A percentile compares a stretch with the other conserved stretches of the same genome.
These are phyloP conservation scores for Neurospora cerealis DNA, from an alignment of 495 filamentous ascomycete species.

Conservation along the genomic window DNA sequence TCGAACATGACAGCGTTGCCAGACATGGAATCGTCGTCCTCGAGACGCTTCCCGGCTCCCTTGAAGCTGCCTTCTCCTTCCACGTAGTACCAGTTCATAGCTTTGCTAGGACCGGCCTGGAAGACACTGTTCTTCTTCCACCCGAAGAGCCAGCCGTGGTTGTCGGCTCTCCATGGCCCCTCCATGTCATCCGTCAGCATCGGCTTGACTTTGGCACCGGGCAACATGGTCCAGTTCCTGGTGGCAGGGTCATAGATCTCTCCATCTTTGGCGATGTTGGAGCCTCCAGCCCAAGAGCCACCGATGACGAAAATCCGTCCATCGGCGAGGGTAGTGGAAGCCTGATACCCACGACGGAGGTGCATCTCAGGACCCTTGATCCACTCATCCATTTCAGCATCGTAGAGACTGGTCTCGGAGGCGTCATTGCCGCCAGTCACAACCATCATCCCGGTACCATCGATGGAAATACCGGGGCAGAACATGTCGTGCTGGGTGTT, in stretches of 20 bases:
- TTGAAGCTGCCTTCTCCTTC: constrained; percentile 27
- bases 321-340: constrained; percentile 40
- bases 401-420: constrained; percentile 38
- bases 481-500: constrained; percentile 48
- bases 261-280: constrained; percentile 15
- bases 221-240: constrained; percentile 3
- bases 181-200: constrained; percentile 43
- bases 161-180: constrained; percentile 40
- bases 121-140: constrained; percentile 47
- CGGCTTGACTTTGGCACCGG: constrained; percentile 26
- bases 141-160: constrained; percentile 52
- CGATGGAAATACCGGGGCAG: constrained; percentile 48
- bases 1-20: constrained; percentile 33
- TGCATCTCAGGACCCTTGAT: constrained; percentile 28
- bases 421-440: constrained; percentile 43
- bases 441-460: constrained; percentile 39
- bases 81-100: constrained; percentile 51
- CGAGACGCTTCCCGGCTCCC: constrained; percentile 24
- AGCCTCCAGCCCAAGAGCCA: constrained; percentile 43
- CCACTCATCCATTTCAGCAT: constrained; percentile 24
- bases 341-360: constrained; percentile 48
- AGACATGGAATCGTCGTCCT: constrained; percentile 38
- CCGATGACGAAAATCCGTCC: constrained; percentile 52
- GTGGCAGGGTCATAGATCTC: constrained; percentile 3
- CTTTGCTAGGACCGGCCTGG: constrained; percentile 46